Base-by-base conservation (phyloP, 352 stramenopile genomes). In the Chrysophaeum taylorii region DNA sequence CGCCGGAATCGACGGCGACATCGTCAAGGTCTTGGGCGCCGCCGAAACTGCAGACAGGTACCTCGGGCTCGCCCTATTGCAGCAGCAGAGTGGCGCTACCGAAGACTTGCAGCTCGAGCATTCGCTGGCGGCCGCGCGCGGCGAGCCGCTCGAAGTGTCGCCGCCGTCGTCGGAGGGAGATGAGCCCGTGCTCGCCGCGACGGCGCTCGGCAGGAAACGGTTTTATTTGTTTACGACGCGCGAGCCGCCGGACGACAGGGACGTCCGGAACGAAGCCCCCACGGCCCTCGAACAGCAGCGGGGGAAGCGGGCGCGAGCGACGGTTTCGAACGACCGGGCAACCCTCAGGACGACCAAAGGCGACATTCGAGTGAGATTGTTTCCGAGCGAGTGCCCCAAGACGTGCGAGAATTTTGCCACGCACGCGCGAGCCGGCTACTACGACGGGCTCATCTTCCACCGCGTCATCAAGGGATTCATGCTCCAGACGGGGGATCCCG, bases 401-500 rank as follows among this genome's bases (percentile, higher is more conserved):
- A 98, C 92, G 1, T 87, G 98, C 38, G 92, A 99, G 79, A 99
- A 99, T 76, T 99, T 99, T 73, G 93, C 87, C 72, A 94, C 89
- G 9, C 94, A 98, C 73, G 87, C 91, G 5, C 85, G 89, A 71
- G 93, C 92, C 38, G 93, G 94, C 2, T 99, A 99, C 83, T 99
- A 99, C 76, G 93, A 99, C 80, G 94, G 96, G 74, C 80, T 98
- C 14, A 90, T 98, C 66, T 98, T 99, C 78, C 96, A 99, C 81
- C 92, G 96, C 64, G 91, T 99, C 68, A 99, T 99, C 79, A 97
- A 97, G 78, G 94, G 92, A 61, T 98, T 99, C 74, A 98, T 98
- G 94, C 81, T 98, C 43, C 94, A 98, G 84, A 91, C 82, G 4
- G 86, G 86, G 38, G 94, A 99, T 74, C 93, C 94, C 16, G 76